Conservation (phyloP, 2,329 filamentous ascomycete species). For the Botrytis porri region DNA sequence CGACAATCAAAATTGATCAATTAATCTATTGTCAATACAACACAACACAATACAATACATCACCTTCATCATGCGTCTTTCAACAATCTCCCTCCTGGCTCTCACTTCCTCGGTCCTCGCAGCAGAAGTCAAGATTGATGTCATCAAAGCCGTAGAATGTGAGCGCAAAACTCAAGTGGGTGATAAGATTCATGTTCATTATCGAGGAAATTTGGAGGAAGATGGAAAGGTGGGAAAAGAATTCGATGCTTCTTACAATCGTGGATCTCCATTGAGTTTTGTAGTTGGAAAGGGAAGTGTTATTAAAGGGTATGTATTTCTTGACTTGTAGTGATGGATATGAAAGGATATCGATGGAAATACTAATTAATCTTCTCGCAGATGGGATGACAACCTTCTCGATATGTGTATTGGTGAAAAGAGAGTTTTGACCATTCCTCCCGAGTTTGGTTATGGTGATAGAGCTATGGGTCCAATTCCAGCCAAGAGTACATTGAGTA, state of each 20-base stretch:
- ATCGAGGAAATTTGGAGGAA: constrained; percentile 73
- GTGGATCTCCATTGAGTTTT: constrained; percentile 74
- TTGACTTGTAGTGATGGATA: too few relatives aligned
- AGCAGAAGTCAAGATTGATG: constrained; percentile 67
- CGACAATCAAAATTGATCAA: not conserved
- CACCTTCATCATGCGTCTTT: constrained; percentile 34
- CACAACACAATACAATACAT: too few relatives aligned
- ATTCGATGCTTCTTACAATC: constrained; percentile 84
- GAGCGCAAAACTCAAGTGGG: constrained; percentile 72
- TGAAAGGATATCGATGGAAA: not conserved
- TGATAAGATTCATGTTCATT: constrained; percentile 83
- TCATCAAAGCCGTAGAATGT: constrained; percentile 72
- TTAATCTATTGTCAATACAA: constrained; percentile 16
- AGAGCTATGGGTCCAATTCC: constrained; percentile 79
- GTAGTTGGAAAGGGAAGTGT: constrained; percentile 76
- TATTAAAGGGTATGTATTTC: constrained; percentile 71
- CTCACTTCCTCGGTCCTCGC: constrained; percentile 34
- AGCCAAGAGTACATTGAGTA: constrained; percentile 72
- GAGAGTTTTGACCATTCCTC: constrained; percentile 85
- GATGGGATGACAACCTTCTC: constrained; percentile 85
- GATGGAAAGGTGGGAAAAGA: constrained; percentile 57
- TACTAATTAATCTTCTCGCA: constrained; percentile 36
- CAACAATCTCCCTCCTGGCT: constrained; percentile 33
- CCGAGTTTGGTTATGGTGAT: constrained; percentile 78
- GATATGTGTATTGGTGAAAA: constrained; percentile 97